Conservation (phyloP, 768 basidiomycete genomes). For the Hypholoma sublateritium region DNA sequence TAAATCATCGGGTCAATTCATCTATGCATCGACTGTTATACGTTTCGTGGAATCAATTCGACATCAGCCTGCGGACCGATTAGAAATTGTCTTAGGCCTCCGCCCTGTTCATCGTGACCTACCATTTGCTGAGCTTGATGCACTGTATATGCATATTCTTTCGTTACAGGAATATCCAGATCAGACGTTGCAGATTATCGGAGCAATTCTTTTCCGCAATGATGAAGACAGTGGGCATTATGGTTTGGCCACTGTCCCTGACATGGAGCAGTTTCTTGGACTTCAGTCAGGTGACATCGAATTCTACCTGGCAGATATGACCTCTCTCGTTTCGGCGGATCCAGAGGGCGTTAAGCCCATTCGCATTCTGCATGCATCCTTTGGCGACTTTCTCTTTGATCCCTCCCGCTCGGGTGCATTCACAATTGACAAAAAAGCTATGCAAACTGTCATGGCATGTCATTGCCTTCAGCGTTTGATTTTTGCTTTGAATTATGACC, state of each 20-base stretch:
- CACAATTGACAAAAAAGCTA: too few relatives aligned
- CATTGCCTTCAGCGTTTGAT: too few relatives aligned
- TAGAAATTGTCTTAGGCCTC: slow-evolving; percentile 2
- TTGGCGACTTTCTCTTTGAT: too few relatives aligned
- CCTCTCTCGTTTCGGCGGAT: too few relatives aligned
- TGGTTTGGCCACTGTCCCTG: neutral
- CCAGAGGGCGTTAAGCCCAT: too few relatives aligned
- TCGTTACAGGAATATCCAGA: neutral
- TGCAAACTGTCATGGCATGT: too few relatives aligned
- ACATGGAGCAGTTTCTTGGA: too few relatives aligned
- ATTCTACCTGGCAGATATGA: too few relatives aligned
- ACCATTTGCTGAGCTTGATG: slow-evolving; percentile 10
- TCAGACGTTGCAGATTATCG: neutral
- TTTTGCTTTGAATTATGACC: too few relatives aligned
- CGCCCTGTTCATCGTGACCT: neutral
- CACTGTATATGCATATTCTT: slow-evolving; percentile 5
- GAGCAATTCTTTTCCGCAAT: neutral
- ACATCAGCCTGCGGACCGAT: slow-evolving; percentile 1
- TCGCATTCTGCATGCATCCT: too few relatives aligned
- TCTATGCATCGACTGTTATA: slow-evolving; percentile 14
- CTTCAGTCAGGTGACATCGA: too few relatives aligned
- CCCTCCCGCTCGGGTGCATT: too few relatives aligned
- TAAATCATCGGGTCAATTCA: slow-evolving; percentile 16
- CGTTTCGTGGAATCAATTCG: slow-evolving; percentile 4
- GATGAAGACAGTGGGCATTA: neutral